phyloP scores from a whole-genome alignment of 768 basidiomycete genomes.

The Coprinellus aureogranulatus region DNA sequence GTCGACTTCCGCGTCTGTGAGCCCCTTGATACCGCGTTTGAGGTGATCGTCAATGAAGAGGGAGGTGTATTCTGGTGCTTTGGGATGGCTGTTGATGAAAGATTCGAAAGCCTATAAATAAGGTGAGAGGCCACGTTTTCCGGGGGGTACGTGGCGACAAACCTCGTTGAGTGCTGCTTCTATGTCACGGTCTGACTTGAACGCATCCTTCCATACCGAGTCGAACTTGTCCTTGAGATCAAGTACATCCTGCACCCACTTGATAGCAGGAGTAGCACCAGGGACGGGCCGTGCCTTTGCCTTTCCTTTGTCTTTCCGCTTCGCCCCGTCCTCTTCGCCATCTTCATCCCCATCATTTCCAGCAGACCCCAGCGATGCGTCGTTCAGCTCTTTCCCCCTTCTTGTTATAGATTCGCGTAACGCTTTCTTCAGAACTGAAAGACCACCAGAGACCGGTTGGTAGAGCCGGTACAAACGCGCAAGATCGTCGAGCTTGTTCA shows the following conservation, averaged over 20 bases:
- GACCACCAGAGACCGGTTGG: constrained; percentile 62
- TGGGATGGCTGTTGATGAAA: constrained; percentile 85
- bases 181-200: constrained; percentile 68
- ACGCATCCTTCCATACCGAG: constrained; percentile 64
- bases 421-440: constrained; percentile 58
- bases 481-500: constrained; percentile 73
- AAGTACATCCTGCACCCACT: constrained; percentile 92
- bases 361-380: constrained; percentile 41
- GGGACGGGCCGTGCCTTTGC: constrained; percentile 42
- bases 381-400: constrained; percentile 81
- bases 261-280: constrained; percentile 64
- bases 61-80: constrained; percentile 92
- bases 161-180: constrained; percentile 88
- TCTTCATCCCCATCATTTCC: constrained; percentile 27
- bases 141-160: constrained; percentile 16
- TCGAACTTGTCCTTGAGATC: constrained; percentile 93
- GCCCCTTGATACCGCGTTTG: constrained; percentile 91
- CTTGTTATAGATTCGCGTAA: constrained; percentile 70
- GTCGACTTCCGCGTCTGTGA: constrained; percentile 93
- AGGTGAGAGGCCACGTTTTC: not conserved
- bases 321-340: constrained; percentile 31
- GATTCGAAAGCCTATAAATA: constrained; percentile 77
- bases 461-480: constrained; percentile 78
- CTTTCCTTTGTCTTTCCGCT: constrained; percentile 35
- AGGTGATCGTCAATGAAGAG: constrained; percentile 96